Base-by-base conservation (phyloP, 2,329 filamentous ascomycete species). In the Chlorencoelia australis region DNA sequence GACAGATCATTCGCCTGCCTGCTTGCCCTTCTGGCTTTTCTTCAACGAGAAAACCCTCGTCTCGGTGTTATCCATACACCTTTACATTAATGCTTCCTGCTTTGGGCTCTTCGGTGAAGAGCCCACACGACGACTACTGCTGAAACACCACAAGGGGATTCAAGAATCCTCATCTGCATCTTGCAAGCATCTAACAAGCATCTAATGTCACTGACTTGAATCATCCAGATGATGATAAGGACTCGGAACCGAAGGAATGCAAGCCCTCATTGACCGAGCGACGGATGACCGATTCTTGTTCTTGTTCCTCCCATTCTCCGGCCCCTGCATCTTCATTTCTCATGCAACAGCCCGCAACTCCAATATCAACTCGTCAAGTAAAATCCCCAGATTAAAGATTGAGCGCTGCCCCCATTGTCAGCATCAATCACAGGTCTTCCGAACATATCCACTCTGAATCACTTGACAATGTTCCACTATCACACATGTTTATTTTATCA, bases 1-100 rank as follows among this genome's bases (percentile, higher is more conserved):
- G 36, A 38, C 36, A 39, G 24, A 25, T 35, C 36, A 39, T 34
- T 39, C 30, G 30, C 34, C 30, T 38, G 16, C 30, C 34, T 37
- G 25, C 34, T 45, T 43, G 43, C 31, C 39, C n/a, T 43, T 43
- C 45, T 39, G 33, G 20, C 36, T 36, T 39, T 33, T 37, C 22
- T 27, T 35, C 24, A 29, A 32, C 8, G 11, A 21, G 10, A 24
- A 36, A 34, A 24, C 36, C 34, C 29, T 34, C 18, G 14, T 17
- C 15, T 18, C 36, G 19, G 24, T 17, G 30, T 39, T 39, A 30
- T 31, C 33, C 35, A n/a, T n/a, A n/a, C n/a, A n/a, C n/a, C n/a
- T n/a, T n/a, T n/a, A 40, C 36, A 27, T 18, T 21, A 18, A 33
- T 27, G 15, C 20, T 18, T 25, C 15, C 15, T 34, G 18, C 13